Evolutionary conservation across 345 rosid genomes (phyloP).

Genomic region (Citrus maxima): DNA sequence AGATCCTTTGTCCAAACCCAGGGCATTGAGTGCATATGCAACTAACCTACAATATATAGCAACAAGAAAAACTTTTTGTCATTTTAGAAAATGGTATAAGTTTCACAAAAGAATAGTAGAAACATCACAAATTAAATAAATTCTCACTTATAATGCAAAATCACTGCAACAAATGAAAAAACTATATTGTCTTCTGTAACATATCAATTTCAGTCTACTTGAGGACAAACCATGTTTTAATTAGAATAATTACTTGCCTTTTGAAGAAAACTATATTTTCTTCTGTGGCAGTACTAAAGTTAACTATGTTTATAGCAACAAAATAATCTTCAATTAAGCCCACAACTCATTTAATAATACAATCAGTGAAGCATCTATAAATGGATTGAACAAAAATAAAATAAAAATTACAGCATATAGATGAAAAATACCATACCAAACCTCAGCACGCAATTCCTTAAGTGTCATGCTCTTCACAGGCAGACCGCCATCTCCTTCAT

Average conservation of each 20-base stretch:
- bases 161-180: not conserved
- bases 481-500: slow-evolving; percentile 70
- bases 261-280: not conserved
- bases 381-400: not conserved
- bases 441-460: slow-evolving; percentile 61
- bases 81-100: slow-evolving; percentile 2
- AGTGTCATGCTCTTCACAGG: slow-evolving; percentile 74
- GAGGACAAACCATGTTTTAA: not conserved
- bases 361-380: not conserved
- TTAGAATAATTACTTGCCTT: not conserved
- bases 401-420: not conserved
- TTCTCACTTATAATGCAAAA: not conserved
- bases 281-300: not conserved
- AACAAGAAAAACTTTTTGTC: slow-evolving; percentile 7
- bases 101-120: not conserved
- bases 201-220: not conserved
- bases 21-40: slow-evolving; percentile 65
- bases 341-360: not conserved
- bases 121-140: slow-evolving; percentile 10
- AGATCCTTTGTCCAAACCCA: slow-evolving; percentile 71
- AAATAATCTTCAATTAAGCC: not conserved
- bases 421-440: slow-evolving; percentile 64
- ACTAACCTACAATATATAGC: slow-evolving; percentile 52
- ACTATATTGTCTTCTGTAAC: not conserved
- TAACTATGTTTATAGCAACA: not conserved